Base-by-base conservation (phyloP, 305 asterid species). In the Fraxinus platypoda region DNA sequence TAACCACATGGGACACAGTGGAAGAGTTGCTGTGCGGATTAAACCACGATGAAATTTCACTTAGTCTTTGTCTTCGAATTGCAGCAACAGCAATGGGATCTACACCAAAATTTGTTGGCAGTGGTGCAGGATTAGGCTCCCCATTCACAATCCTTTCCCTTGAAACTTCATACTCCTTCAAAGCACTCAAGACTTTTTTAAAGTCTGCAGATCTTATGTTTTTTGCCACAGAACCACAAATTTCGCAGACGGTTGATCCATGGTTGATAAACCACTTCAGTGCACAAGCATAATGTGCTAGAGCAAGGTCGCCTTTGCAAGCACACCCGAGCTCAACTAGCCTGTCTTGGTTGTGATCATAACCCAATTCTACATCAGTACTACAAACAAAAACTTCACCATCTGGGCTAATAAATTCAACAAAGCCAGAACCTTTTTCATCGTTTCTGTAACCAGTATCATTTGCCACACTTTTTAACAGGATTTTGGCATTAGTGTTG, bases 11-110 rank as follows among this genome's bases (percentile, higher is more conserved):
- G 71, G 91, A 87, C 77, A 84, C 88, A 57, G 88, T 74, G 38
- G 87, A 75, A 71, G 90, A 77, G 81, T 80, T 84, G 87, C 85
- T 89, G 86, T 90, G 92, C 34, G 97, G 98, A 83, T 88, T 92
- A 85, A 93, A 95, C 98, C 98, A 95, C 87, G 89, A 81, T 2
- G 97, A 85, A 81, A 95, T 92, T 90, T 93, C 98, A 85, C 95
- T 91, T 80, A 95, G 85, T 89, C 98, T 89, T 85, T 92, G 98
- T 87, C 98, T 91, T 77, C 94, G 90, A 86, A 95, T 92, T 38
- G 98, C 98, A 78, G 98, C 97, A 85, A 95, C 83, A 83, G 98
- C 98, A 90, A 91, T 97, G 79, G 98, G 98, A 88, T 94, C 98
- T 71, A 94, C 97, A 57, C 91, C 92, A 34, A 81, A 77, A 85